These are phyloP conservation scores for Solanum ahanhuiri DNA, from an alignment of 257 asterid genomes.

Conservation along the genomic window DNA sequence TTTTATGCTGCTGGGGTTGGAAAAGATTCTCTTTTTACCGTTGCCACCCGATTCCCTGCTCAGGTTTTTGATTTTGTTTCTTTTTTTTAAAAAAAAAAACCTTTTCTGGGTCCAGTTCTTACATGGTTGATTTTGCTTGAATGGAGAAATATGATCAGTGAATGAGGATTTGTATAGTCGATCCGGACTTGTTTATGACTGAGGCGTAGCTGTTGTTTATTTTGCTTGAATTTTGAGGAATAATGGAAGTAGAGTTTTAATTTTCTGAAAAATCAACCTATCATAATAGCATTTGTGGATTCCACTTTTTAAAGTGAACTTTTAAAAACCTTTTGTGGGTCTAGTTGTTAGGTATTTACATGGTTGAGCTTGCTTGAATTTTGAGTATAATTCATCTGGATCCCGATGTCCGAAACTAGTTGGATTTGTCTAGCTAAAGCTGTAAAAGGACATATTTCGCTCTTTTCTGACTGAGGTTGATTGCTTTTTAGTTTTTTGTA, in stretches of 20 bases:
- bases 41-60: slow-evolving; percentile 73
- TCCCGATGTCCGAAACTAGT: neutral
- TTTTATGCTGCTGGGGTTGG: slow-evolving; percentile 72
- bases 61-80: neutral
- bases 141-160: neutral
- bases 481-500: neutral
- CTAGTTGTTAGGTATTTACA: neutral
- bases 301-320: neutral
- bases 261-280: neutral
- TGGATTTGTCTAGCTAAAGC: neutral
- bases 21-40: slow-evolving; percentile 40
- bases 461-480: neutral
- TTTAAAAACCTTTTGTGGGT: neutral
- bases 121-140: neutral
- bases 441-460: neutral
- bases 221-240: neutral
- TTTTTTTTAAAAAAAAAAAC: no score
- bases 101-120: neutral
- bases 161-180: neutral
- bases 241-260: neutral
- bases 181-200: neutral
- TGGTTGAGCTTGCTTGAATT: neutral
- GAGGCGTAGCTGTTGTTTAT: neutral
- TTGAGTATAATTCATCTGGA: neutral
- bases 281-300: neutral